Conservation (phyloP, 2,329 filamentous ascomycete genomes). For the Basipetospora chlamydospora region DNA sequence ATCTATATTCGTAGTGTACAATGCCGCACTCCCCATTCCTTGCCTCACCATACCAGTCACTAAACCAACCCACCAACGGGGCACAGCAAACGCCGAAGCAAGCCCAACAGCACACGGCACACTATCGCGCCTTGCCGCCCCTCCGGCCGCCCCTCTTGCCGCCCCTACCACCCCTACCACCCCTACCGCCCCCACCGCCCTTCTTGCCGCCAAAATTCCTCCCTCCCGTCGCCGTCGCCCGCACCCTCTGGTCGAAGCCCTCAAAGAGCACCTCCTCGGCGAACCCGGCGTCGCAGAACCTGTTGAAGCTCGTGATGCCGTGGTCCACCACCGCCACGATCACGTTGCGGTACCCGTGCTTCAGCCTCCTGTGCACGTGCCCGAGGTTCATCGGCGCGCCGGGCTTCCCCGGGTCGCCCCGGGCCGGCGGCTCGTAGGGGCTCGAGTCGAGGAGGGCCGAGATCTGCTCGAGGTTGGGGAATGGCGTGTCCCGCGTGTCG, state of each 20-base stretch:
- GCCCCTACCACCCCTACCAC: slow-evolving; percentile 8
- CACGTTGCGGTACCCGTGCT: slow-evolving; percentile 72
- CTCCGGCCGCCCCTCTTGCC: slow-evolving; percentile 10
- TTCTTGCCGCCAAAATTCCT: slow-evolving; percentile 12
- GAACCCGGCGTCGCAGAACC: slow-evolving; percentile 51
- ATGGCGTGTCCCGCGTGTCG: slow-evolving; percentile 53
- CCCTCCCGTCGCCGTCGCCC: slow-evolving; percentile 20
- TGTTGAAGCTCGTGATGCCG: slow-evolving; percentile 76
- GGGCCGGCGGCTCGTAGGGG: slow-evolving; percentile 50
- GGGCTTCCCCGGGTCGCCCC: slow-evolving; percentile 12
- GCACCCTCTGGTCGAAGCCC: slow-evolving; percentile 28
- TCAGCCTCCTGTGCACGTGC: slow-evolving; percentile 60
- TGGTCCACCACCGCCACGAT: slow-evolving; percentile 80
- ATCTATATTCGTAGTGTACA: no score
- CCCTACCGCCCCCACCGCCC: slow-evolving; percentile 7
- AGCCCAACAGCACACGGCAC: neutral
- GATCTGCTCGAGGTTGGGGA: slow-evolving; percentile 64
- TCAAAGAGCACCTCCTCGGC: slow-evolving; percentile 23
- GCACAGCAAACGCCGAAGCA: no score
- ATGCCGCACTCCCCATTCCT: no score
- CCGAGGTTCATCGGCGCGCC: slow-evolving; percentile 24
- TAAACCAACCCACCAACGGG: no score
- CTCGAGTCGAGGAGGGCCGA: slow-evolving; percentile 56
- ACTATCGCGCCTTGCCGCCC: slow-evolving; percentile 5
- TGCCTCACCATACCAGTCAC: no score